A percentile compares a stretch with the other conserved stretches of the same genome.
These are phyloP conservation scores for Amanita inopinata DNA, from an alignment of 768 basidiomycete species.

Conservation along the genomic window DNA sequence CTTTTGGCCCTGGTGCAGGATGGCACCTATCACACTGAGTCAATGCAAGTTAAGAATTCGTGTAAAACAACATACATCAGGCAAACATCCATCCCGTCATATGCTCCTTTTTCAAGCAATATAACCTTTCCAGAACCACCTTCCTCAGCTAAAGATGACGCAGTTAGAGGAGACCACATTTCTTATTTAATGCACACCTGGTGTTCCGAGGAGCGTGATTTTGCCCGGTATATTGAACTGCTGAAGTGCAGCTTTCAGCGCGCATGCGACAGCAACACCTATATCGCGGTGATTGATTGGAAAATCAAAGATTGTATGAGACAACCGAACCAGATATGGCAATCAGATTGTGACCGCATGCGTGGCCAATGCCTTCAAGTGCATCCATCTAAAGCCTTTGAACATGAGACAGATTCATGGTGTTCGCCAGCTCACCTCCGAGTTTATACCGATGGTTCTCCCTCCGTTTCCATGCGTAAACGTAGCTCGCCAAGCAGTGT, in stretches of 20 bases:
- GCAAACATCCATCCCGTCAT: conserved; percentile 69
- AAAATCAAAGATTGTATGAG: not conserved
- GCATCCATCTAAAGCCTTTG: conserved; percentile 46
- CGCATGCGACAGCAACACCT: conserved; percentile 65
- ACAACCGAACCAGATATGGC: conserved; percentile 41
- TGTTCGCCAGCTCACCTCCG: conserved; percentile 37
- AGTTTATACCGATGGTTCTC: conserved; percentile 67
- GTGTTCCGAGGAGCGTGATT: conserved; percentile 68
- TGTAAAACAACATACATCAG: conserved; percentile 42
- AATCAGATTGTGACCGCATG: conserved; percentile 80
- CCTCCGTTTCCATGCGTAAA: conserved; percentile 59
- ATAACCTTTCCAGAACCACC: conserved; percentile 64
- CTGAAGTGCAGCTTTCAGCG: conserved; percentile 54
- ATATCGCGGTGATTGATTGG: conserved; percentile 9
- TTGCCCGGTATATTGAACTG: conserved; percentile 56
- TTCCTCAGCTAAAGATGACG: conserved; percentile 57
- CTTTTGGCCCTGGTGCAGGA: conserved; percentile 68
- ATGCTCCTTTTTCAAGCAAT: conserved; percentile 63
- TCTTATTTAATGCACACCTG: conserved; percentile 34
- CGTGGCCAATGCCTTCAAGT: conserved; percentile 52
- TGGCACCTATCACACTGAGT: conserved; percentile 50
- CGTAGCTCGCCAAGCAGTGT: conserved; percentile 70
- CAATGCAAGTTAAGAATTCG: not conserved
- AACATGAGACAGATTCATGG: conserved; percentile 1
- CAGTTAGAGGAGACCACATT: not conserved